These are phyloP conservation scores for Starmerella sirachaensis DNA, from an alignment of 805 yeast species.

Conservation along the genomic window DNA sequence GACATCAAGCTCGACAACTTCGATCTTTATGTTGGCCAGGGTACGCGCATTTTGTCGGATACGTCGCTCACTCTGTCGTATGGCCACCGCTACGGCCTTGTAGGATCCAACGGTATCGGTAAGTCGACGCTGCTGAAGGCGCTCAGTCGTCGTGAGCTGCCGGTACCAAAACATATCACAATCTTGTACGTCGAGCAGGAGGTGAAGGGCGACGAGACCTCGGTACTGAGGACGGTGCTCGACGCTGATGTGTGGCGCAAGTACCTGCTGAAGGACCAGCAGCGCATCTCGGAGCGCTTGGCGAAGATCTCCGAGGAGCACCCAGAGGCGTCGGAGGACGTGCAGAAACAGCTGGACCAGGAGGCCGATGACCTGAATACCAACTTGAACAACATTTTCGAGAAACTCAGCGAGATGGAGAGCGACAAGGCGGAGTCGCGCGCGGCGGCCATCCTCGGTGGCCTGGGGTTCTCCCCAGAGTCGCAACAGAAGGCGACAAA, in stretches of 20 bases:
- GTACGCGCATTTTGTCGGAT: conserved; percentile 81
- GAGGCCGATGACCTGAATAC: conserved; percentile 79
- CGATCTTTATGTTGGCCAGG: conserved; percentile 92
- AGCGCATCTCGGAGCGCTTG: conserved; percentile 48
- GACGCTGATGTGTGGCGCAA: conserved; percentile 99
- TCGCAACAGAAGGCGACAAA: conserved; percentile 77
- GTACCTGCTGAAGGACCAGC: conserved; percentile 66
- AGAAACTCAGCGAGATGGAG: conserved; percentile 83
- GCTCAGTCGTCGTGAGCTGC: conserved; percentile 80
- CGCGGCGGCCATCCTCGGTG: conserved; percentile 86
- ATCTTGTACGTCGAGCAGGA: conserved; percentile 97
- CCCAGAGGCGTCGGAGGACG: conserved; percentile 38
- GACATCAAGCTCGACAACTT: conserved; percentile 88
- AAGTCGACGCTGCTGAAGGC: conserved; percentile 89
- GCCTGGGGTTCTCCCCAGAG: conserved; percentile 85
- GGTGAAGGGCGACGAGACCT: conserved; percentile 80
- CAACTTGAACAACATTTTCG: conserved; percentile 66
- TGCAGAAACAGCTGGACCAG: conserved; percentile 66
- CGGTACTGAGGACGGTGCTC: conserved; percentile 87
- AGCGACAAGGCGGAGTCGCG: conserved; percentile 94
- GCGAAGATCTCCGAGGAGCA: conserved; percentile 56
- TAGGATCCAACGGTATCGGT: conserved; percentile 99
- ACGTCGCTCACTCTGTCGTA: conserved; percentile 75
- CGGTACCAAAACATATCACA: conserved; percentile 90
- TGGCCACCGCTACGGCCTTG: conserved; percentile 93